Evolutionary conservation across 2,329 filamentous ascomycete species (phyloP), one percentile per base, ranked within the genome.

Genomic region (Cladosporium sp.): DNA sequence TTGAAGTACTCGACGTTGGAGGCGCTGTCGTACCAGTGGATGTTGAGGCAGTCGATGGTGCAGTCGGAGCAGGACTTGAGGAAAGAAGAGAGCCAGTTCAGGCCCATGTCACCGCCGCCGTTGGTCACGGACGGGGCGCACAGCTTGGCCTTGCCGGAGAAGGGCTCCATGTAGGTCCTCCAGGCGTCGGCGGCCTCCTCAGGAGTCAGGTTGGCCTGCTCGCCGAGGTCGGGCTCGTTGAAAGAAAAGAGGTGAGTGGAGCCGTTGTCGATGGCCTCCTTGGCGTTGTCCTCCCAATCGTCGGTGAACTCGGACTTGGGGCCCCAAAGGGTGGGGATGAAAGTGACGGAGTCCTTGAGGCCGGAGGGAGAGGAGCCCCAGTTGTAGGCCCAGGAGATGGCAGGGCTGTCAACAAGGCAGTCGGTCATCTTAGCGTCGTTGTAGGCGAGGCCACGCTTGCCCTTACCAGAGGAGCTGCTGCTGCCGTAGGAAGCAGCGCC

Each of bases 401-500:
- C 64, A 36, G 68, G 67, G 43, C 66, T 64, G 41, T 58, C 60
- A 41, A 70, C 61, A 65, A 88, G 83, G 56, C 68, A 60, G 49
- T 72, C 68, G 64, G 78, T 76, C 30, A 85, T 71, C 22, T 58
- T 59, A 50, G 74, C 74, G 27, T 80, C 71, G 68, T 88, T 87
- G 78, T 84, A 89, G 44, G 80, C 80, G 43, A 88, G 68, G 68
- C 85, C 85, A 64, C 84, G 83, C 80, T 86, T 85, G 60, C 67
- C 65, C 47, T 64, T 65, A 20, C 60, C 64, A 61, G 51, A 42
- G 51, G 18, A 36, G 44, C 53, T 15, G 40, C 34, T 20, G 51
- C 50, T 40, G 49, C 42, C 15, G 37, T 56, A 58, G 13, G 54
- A 52, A 22, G 53, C 47, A 36, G 50, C 52, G 27, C 38, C 48